phyloP scores from a whole-genome alignment of 169 alveolate genomes.

The Sarcocystis neurona region DNA sequence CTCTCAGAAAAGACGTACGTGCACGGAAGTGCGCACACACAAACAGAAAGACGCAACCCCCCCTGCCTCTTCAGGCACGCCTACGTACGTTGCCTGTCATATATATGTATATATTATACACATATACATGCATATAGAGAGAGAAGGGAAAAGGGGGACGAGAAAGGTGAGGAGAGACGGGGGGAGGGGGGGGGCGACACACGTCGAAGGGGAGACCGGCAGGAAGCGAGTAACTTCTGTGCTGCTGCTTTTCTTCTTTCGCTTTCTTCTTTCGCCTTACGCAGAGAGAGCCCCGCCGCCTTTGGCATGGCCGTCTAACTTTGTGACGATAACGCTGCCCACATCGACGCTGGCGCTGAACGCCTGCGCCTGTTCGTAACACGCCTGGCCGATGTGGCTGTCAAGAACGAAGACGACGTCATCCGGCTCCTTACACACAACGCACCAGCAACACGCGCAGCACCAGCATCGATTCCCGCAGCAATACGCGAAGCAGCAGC shows the following conservation, averaged over 20 bases:
- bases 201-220: too few relatives aligned
- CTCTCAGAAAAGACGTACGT: too few relatives aligned
- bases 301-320: conserved; percentile 99
- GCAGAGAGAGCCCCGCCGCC: conserved; percentile 99
- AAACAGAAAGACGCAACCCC: too few relatives aligned
- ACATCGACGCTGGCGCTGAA: conserved; percentile 91
- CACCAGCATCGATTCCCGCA: background rate
- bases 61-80: too few relatives aligned
- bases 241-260: background rate
- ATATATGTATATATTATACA: too few relatives aligned
- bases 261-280: background rate
- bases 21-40: too few relatives aligned
- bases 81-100: too few relatives aligned
- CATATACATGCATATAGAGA: too few relatives aligned
- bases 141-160: too few relatives aligned
- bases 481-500: background rate
- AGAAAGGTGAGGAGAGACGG: too few relatives aligned
- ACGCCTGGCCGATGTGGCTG: conserved; percentile 98
- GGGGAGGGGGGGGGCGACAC: too few relatives aligned
- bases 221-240: too few relatives aligned
- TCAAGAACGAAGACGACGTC: conserved; percentile 98
- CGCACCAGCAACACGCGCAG: conserved; percentile 7
- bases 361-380: conserved; percentile 99
- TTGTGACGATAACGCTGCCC: conserved; percentile 98
- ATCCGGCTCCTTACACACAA: conserved; percentile 85